Conservation (phyloP, 345 rosid species). For the Euclidium syriacum region DNA sequence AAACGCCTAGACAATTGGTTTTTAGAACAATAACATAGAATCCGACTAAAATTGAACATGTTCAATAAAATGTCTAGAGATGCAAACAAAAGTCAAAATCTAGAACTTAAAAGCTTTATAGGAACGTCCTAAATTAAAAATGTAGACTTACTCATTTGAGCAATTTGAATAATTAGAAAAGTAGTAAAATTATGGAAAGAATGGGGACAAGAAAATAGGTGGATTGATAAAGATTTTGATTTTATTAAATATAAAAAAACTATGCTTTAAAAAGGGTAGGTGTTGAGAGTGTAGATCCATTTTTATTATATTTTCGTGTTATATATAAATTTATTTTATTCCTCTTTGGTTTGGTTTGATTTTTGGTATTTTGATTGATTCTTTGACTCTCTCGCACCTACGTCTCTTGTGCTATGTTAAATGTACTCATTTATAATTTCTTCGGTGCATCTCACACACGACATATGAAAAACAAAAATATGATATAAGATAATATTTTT, state of each 20-base stretch:
- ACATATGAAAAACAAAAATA: slow-evolving; percentile 11
- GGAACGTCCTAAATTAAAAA: not conserved
- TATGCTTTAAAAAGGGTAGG: slow-evolving; percentile 30
- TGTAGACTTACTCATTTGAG: slow-evolving; percentile 5
- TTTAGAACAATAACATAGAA: no score
- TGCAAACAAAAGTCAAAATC: slow-evolving; percentile 15
- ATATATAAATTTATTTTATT: not conserved
- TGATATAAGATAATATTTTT: slow-evolving; percentile 9
- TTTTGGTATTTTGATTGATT: slow-evolving; percentile 4
- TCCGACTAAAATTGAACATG: not conserved
- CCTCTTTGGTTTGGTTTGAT: not conserved
- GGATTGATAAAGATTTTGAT: slow-evolving; percentile 30
- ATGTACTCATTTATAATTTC: slow-evolving; percentile 27
- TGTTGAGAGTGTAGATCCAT: slow-evolving; percentile 23
- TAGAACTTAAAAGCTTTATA: slow-evolving; percentile 1
- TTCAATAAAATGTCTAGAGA: not conserved
- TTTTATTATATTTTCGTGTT: not conserved
- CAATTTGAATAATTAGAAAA: not conserved
- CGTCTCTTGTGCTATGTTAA: slow-evolving; percentile 41
- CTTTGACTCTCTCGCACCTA: slow-evolving; percentile 18
- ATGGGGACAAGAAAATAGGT: slow-evolving; percentile 38
- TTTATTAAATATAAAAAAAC: slow-evolving; percentile 10
- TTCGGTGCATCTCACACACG: slow-evolving; percentile 4
- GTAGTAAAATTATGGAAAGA: not conserved
- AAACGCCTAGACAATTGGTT: no score